Conservation (phyloP, 805 yeast species). For the Candida oleophila region DNA sequence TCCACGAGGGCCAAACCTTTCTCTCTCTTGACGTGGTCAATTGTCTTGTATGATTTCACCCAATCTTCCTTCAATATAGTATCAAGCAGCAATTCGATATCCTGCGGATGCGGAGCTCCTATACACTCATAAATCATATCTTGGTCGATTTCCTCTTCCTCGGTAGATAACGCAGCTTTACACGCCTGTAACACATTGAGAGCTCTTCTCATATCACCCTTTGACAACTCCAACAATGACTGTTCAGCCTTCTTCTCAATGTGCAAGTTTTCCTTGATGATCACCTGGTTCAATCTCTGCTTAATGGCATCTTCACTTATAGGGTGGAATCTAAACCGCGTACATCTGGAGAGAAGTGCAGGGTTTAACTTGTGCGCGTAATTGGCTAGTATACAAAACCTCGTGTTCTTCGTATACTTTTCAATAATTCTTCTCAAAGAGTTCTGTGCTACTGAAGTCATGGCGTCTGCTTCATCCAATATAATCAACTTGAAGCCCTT, state of each 20-base stretch:
- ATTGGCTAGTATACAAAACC: slow-evolving; percentile 93
- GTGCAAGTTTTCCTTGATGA: slow-evolving; percentile 62
- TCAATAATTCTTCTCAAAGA: slow-evolving; percentile 84
- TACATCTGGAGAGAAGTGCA: slow-evolving; percentile 90
- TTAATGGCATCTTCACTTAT: slow-evolving; percentile 64
- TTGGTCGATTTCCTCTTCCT: slow-evolving; percentile 55
- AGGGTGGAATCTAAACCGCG: slow-evolving; percentile 91
- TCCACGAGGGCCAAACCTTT: slow-evolving; percentile 93
- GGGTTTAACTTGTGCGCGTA: slow-evolving; percentile 95
- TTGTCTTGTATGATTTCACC: slow-evolving; percentile 69
- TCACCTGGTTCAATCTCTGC: slow-evolving; percentile 65
- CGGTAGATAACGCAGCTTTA: slow-evolving; percentile 59
- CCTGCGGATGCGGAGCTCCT: slow-evolving; percentile 92
- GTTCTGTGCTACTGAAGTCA: slow-evolving; percentile 85
- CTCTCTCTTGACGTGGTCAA: slow-evolving; percentile 59
- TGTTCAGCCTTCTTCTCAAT: slow-evolving; percentile 58
- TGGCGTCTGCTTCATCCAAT: slow-evolving; percentile 96
- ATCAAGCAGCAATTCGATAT: slow-evolving; percentile 71
- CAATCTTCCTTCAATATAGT: slow-evolving; percentile 85
- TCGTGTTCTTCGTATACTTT: slow-evolving; percentile 89
- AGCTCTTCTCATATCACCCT: slow-evolving; percentile 96
- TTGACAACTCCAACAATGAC: slow-evolving; percentile 69
- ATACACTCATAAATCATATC: slow-evolving; percentile 89
- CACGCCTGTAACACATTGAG: slow-evolving; percentile 94
- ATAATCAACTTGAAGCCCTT: slow-evolving; percentile 85